A percentile compares a stretch with the other conserved stretches of the same genome.
Conservation (phyloP, 768 basidiomycete species). For the Pluteus cervinus region DNA sequence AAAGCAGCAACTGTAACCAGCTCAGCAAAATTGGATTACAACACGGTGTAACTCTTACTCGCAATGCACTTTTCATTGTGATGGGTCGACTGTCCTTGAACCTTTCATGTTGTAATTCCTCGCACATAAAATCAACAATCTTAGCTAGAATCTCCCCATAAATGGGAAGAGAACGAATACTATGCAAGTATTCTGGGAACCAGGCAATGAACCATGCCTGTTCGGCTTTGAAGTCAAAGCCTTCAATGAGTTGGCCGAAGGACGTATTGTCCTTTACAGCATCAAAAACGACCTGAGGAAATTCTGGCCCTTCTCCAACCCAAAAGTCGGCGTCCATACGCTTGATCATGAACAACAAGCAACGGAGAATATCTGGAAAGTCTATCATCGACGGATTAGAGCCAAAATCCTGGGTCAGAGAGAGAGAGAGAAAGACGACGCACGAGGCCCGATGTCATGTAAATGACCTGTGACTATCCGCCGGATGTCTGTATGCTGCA, state of each 20-base stretch:
- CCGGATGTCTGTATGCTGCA: constrained; percentile 36
- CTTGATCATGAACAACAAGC: constrained; percentile 54
- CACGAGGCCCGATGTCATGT: constrained; percentile 54
- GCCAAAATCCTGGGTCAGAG: constrained; percentile 6
- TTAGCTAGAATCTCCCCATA: constrained; percentile 70
- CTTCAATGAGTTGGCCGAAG: constrained; percentile 41
- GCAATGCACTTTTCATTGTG: constrained; percentile 53
- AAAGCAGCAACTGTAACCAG: constrained; percentile 22
- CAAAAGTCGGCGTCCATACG: constrained; percentile 56
- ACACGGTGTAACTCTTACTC: constrained; percentile 39
- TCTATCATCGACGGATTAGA: constrained; percentile 37
- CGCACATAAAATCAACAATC: constrained; percentile 68
- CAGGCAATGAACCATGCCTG: constrained; percentile 51
- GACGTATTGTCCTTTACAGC: constrained; percentile 74
- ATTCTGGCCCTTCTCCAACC: constrained; percentile 64
- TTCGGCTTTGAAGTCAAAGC: constrained; percentile 22
- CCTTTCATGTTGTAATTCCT: constrained; percentile 75
- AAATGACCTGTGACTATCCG: constrained; percentile 56
- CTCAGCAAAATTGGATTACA: constrained; percentile 2
- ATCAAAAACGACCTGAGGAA: constrained; percentile 75
- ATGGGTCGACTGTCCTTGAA: constrained; percentile 53
- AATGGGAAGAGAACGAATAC: constrained; percentile 39
- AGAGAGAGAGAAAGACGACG: constrained; percentile 23
- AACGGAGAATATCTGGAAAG: constrained; percentile 52
- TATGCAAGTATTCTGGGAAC: constrained; percentile 58